Base-by-base conservation (phyloP, 129 eudicot genomes). In the Ambrosia artemisiifolia region DNA sequence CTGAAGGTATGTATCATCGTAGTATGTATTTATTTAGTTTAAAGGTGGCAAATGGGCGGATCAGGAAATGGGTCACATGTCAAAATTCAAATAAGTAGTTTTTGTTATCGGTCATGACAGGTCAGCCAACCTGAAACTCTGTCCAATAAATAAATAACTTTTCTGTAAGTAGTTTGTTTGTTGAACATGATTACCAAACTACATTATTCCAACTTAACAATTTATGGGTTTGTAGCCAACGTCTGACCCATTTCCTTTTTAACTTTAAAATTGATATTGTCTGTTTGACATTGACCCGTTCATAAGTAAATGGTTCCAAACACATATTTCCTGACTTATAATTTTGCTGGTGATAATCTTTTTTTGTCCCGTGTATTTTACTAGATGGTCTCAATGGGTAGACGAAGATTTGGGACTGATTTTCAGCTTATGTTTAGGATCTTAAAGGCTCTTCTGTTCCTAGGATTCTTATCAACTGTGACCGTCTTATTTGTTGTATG, bases 361-460 rank as follows among this genome's bases (percentile, higher is more conserved):
- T 66, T 57, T 50, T 78, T 55, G 44, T 38, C n/a, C n/a, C n/a
- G 66, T 80, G 61, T 16, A n/a, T 36, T 36, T 48, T 66, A 42
- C 30, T 86, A 92, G 97, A 79, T 92, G 93, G 87, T 92, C 32
- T 92, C 97, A 11, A 86, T 88, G 96, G 97, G 97, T 11, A 88
- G 97, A 88, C 71, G 97, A 43, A 85, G 81, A 82, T 94, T 94
- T 72, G 92, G 95, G 55, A 90, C 96, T 1, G 98, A 94, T 72
- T 94, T 94, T 80, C 98, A 94, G 83, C 96, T 94, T 30, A 94
- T 88, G 95, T 94, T 94, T 78, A 82, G 98, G 80, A 90, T 94
- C 68, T 85, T 94, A 50, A 94, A 94, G 84, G 96, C 91, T 10
- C 98, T 94, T 85, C 81, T 94, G 64, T 94, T 94, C 85, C 86